Percentiles rank a stretch among this genome's conserved stretches.
These are phyloP conservation scores for Plasmodium inui DNA, from an alignment of 169 alveolate species.

Conservation along the genomic window DNA sequence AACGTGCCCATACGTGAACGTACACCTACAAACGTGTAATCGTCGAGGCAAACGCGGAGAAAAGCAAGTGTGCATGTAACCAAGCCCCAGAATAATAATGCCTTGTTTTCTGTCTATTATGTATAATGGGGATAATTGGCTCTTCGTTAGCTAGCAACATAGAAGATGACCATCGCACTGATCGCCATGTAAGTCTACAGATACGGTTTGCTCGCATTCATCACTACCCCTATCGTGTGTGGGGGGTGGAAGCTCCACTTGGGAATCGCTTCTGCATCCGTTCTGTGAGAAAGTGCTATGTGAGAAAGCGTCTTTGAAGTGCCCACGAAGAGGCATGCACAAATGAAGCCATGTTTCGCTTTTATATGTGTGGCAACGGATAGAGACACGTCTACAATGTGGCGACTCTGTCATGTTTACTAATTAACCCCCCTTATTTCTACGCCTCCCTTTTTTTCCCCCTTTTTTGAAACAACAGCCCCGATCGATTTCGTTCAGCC, in stretches of 20 bases:
- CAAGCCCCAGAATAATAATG: slow-evolving; percentile 2
- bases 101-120: not conserved
- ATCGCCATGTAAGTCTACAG: not conserved
- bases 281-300: not conserved
- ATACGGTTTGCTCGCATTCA: not conserved
- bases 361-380: not conserved
- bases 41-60: not conserved
- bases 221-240: not conserved
- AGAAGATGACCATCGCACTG: slow-evolving; percentile 15
- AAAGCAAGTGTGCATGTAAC: not conserved
- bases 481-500: slow-evolving; percentile 14
- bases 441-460: slow-evolving; percentile 6
- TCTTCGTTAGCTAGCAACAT: slow-evolving; percentile 25
- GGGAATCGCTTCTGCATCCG: not conserved
- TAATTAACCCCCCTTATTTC: not conserved
- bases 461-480: not conserved
- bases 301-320: not conserved
- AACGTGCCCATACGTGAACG: not conserved
- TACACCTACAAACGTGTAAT: not conserved
- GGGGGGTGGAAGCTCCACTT: not conserved
- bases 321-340: not conserved
- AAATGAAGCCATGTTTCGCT: not conserved
- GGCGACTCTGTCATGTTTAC: not conserved
- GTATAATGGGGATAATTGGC: slow-evolving; percentile 72
- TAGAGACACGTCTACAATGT: not conserved